A percentile compares a stretch with the other conserved stretches of the same genome.
Evolutionary conservation across 768 basidiomycete species (phyloP).

Genomic region (Termitomyces sp.): DNA sequence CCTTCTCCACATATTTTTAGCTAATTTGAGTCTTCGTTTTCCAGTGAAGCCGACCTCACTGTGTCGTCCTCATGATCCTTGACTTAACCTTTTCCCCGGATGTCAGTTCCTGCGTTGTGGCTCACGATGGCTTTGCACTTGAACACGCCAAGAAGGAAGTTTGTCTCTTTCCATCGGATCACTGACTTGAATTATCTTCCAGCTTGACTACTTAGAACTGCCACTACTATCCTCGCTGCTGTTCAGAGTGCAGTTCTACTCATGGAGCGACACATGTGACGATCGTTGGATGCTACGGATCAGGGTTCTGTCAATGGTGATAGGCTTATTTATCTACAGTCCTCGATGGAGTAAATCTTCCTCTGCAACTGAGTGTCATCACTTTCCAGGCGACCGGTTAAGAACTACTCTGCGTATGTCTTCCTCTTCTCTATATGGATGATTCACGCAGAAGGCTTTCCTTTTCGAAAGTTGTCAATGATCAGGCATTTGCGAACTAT

Average conservation of each 20-base stretch:
- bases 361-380: slow-evolving; percentile 41
- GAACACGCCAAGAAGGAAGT: slow-evolving; percentile 42
- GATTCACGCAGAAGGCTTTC: too few relatives aligned
- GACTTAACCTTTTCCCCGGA: slow-evolving; percentile 44
- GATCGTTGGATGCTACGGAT: slow-evolving; percentile 29
- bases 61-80: slow-evolving; percentile 28
- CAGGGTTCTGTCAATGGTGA: neutral
- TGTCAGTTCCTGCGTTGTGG: slow-evolving; percentile 34
- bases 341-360: slow-evolving; percentile 54
- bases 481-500: slow-evolving; percentile 58
- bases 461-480: slow-evolving; percentile 40
- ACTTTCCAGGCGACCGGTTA: slow-evolving; percentile 34
- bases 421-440: slow-evolving; percentile 16
- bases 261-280: slow-evolving; percentile 35
- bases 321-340: slow-evolving; percentile 25
- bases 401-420: slow-evolving; percentile 40
- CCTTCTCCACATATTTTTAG: neutral
- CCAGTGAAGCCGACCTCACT: slow-evolving; percentile 34
- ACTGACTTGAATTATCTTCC: too few relatives aligned
- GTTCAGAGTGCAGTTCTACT: slow-evolving; percentile 32
- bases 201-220: slow-evolving; percentile 36
- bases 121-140: slow-evolving; percentile 41
- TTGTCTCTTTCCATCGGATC: too few relatives aligned
- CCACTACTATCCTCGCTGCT: slow-evolving; percentile 35
- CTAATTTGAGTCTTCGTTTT: neutral